Evolutionary conservation across 495 filamentous ascomycete species (phyloP).

Genomic region (Collariella sp.): DNA sequence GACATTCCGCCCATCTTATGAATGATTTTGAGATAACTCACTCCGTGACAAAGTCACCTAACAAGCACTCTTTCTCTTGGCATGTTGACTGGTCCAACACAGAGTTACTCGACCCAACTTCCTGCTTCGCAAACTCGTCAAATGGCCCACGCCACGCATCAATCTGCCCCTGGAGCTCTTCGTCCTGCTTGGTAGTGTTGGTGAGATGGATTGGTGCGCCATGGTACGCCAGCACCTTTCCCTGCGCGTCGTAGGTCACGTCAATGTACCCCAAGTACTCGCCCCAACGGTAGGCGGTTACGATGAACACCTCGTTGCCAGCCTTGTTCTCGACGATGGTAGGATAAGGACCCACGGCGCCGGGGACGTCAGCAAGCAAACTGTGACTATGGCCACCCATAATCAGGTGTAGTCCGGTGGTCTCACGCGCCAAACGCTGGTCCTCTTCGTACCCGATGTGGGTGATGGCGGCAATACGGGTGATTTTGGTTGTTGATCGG

Average conservation of each 20-base stretch:
- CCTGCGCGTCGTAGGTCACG: slow-evolving; percentile 43
- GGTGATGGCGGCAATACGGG: slow-evolving; percentile 47
- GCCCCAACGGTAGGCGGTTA: slow-evolving; percentile 52
- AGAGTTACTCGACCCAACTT: slow-evolving; percentile 39
- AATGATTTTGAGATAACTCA: slow-evolving; percentile 10
- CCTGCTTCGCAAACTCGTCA: slow-evolving; percentile 39
- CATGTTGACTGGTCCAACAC: slow-evolving; percentile 46
- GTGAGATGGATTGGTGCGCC: slow-evolving; percentile 49
- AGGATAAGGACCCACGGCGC: slow-evolving; percentile 45
- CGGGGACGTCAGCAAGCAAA: slow-evolving; percentile 43
- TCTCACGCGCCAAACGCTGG: slow-evolving; percentile 42
- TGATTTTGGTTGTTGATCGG: slow-evolving; percentile 40
- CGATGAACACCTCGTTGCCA: slow-evolving; percentile 54
- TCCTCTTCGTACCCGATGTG: slow-evolving; percentile 54
- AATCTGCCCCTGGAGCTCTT: slow-evolving; percentile 42
- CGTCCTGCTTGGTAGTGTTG: slow-evolving; percentile 45
- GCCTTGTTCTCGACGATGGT: slow-evolving; percentile 47
- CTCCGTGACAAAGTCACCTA: slow-evolving; percentile 46
- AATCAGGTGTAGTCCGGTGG: slow-evolving; percentile 47
- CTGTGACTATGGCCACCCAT: slow-evolving; percentile 54
- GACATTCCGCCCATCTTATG: background rate
- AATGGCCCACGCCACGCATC: slow-evolving; percentile 46
- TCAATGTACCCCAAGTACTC: slow-evolving; percentile 54
- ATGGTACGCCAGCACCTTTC: slow-evolving; percentile 46
- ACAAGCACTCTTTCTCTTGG: slow-evolving; percentile 40